These are phyloP conservation scores for Aphanoascus verrucosus DNA, from an alignment of 2,329 filamentous ascomycete species.

Conservation along the genomic window DNA sequence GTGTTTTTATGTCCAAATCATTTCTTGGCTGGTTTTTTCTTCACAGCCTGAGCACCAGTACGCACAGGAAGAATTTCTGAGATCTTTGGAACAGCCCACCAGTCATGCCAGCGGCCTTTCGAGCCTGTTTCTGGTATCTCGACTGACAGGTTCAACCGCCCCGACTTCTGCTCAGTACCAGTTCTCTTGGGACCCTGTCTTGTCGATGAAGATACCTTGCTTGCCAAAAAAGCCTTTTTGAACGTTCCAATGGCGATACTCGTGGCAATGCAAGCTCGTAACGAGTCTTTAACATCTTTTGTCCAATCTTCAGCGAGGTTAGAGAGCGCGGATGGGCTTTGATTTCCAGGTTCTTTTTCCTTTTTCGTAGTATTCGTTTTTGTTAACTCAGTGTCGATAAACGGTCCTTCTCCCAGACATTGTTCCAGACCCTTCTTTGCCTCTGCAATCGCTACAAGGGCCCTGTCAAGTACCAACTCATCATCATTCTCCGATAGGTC, in stretches of 20 bases:
- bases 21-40: too few relatives aligned
- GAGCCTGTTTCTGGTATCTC: constrained; percentile 30
- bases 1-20: too few relatives aligned
- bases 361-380: neutral
- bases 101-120: constrained; percentile 36
- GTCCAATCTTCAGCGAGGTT: constrained; percentile 53
- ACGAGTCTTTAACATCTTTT: constrained; percentile 47
- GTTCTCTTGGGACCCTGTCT: constrained; percentile 2
- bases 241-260: constrained; percentile 53
- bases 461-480: constrained; percentile 30
- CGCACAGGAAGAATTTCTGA: constrained; percentile 14
- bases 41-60: neutral
- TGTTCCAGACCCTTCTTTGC: constrained; percentile 37
- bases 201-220: neutral
- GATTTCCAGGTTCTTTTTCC: constrained; percentile 6
- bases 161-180: constrained; percentile 1
- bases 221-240: constrained; percentile 44
- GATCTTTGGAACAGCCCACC: constrained; percentile 37
- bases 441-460: constrained; percentile 30
- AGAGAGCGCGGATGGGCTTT: constrained; percentile 26
- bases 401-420: constrained; percentile 31
- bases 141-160: constrained; percentile 24
- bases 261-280: constrained; percentile 61
- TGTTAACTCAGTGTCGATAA: constrained; percentile 15
- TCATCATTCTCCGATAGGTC: constrained; percentile 37